phyloP scores from a whole-genome alignment of 257 asterid species.

The Nicotiana attenuata region DNA sequence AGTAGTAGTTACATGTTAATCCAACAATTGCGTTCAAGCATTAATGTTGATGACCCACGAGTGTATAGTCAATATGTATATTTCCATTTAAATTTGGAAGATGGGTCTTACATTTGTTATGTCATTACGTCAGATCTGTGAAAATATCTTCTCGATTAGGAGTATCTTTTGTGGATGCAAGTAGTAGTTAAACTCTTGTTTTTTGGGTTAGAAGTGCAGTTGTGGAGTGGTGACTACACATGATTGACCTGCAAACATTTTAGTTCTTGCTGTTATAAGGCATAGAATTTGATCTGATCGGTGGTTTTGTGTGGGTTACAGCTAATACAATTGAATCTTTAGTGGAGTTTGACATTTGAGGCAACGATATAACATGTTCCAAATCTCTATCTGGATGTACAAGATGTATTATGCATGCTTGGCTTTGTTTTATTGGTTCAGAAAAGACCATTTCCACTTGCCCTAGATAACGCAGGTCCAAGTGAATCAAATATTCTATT shows the following conservation, averaged over 20 bases:
- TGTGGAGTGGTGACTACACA: neutral
- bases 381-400: no score
- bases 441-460: neutral
- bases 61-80: neutral
- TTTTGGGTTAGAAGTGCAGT: neutral
- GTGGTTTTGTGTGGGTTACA: neutral
- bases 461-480: no score
- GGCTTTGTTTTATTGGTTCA: neutral
- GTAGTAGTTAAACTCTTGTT: neutral
- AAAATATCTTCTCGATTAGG: neutral
- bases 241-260: neutral
- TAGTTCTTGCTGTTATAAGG: neutral
- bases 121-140: neutral
- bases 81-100: neutral
- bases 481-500: no score
- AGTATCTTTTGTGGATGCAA: neutral
- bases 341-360: neutral
- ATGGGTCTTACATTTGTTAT: neutral
- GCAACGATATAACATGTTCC: neutral
- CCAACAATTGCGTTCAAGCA: neutral
- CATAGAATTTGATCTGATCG: neutral
- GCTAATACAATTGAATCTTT: neutral
- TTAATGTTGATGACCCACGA: neutral
- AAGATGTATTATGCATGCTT: neutral
- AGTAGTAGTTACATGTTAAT: neutral